These are phyloP conservation scores for Coriaria nepalensis DNA, from an alignment of 306 rosid genomes.

Conservation along the genomic window DNA sequence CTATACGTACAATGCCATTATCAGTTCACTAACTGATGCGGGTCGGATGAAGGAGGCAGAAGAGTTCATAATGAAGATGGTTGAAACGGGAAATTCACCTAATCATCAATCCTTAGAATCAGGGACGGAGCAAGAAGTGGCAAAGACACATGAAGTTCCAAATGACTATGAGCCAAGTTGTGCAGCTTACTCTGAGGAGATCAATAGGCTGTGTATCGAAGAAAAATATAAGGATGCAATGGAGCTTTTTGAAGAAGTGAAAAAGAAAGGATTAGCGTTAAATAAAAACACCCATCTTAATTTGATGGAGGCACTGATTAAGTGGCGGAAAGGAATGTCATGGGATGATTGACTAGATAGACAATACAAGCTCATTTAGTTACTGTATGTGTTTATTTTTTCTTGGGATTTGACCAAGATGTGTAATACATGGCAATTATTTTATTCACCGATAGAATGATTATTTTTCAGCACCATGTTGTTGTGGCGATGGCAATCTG, in stretches of 20 bases:
- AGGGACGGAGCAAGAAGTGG: constrained; percentile 18
- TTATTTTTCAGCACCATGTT: no score
- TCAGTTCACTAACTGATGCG: constrained; percentile 31
- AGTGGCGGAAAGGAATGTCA: constrained; percentile 58
- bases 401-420: constrained; percentile 2
- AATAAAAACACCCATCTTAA: constrained; percentile 35
- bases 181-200: constrained; percentile 37
- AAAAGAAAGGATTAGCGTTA: constrained; percentile 38
- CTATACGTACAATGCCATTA: constrained; percentile 49
- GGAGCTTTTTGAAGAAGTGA: constrained; percentile 42
- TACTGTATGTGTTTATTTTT: background rate
- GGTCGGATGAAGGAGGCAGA: constrained; percentile 58
- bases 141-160: constrained; percentile 15
- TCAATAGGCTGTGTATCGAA: constrained; percentile 44
- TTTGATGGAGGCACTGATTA: constrained; percentile 69
- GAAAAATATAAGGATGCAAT: constrained; percentile 76
- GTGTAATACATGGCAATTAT: no score
- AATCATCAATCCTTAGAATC: constrained; percentile 11
- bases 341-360: constrained; percentile 17
- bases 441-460: no score
- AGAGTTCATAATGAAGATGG: constrained; percentile 35
- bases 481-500: no score
- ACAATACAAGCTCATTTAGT: constrained; percentile 4
- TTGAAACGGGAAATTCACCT: constrained; percentile 27
- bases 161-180: constrained; percentile 31